Conservation (phyloP, 176 grass and related monocot species). For the Pontederia paniculata region DNA sequence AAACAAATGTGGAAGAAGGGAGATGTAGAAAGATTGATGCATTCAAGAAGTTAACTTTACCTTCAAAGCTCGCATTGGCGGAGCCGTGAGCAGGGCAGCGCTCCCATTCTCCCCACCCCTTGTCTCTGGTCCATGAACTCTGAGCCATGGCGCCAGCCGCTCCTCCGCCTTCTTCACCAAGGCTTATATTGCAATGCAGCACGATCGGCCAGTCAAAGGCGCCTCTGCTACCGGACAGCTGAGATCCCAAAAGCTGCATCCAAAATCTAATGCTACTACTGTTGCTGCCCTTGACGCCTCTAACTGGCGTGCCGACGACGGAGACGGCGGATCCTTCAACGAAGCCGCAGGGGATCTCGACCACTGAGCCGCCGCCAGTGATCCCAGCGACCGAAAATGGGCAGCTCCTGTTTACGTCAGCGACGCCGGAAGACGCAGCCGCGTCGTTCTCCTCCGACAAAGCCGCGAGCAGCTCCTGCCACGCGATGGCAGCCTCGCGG, state of each 20-base stretch:
- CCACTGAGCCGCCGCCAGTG: neutral
- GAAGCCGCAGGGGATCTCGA: slow-evolving; percentile 51
- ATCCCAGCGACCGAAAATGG: slow-evolving; percentile 26
- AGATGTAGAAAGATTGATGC: neutral
- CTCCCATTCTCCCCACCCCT: slow-evolving; percentile 50
- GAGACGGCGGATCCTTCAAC: slow-evolving; percentile 56
- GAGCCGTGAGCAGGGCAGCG: slow-evolving; percentile 33
- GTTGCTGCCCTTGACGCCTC: slow-evolving; percentile 24
- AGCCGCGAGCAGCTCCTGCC: slow-evolving; percentile 31
- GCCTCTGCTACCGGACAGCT: slow-evolving; percentile 3
- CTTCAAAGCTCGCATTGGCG: slow-evolving; percentile 23
- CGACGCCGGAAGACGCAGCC: neutral
- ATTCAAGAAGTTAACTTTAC: slow-evolving; percentile 15
- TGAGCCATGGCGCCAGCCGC: slow-evolving; percentile 30
- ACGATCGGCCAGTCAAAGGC: slow-evolving; percentile 25
- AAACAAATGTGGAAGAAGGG: neutral
- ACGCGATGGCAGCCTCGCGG: slow-evolving; percentile 48
- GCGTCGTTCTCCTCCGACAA: slow-evolving; percentile 7
- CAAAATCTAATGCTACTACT: slow-evolving; percentile 33
- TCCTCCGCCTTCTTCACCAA: slow-evolving; percentile 26
- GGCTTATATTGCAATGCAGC: slow-evolving; percentile 59
- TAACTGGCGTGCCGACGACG: slow-evolving; percentile 36
- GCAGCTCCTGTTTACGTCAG: slow-evolving; percentile 21
- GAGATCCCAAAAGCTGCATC: slow-evolving; percentile 48
- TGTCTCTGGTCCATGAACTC: slow-evolving; percentile 44